Evolutionary conservation across 1,284 basidiomycete genomes (phyloP).

Genomic region (Papiliotrema flavescens): DNA sequence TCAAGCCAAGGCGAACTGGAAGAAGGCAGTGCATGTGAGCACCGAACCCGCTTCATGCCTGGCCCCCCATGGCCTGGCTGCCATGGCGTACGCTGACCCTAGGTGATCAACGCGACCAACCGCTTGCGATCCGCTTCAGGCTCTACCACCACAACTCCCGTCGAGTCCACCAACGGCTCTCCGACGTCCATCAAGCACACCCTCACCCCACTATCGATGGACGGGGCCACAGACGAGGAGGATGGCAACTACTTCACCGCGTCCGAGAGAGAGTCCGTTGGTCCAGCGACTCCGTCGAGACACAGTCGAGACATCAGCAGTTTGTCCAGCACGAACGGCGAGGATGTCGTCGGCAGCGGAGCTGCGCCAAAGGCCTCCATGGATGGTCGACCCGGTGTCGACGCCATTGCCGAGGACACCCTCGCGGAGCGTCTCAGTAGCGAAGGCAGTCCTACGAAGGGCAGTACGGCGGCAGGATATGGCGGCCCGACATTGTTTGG

Average conservation of each 20-base stretch:
- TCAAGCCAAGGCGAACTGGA: constrained; percentile 36
- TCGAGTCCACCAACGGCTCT: constrained; percentile 1
- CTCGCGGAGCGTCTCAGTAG: neutral
- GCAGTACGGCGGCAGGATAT: neutral
- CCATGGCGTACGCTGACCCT: neutral
- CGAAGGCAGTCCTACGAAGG: neutral
- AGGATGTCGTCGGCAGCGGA: neutral
- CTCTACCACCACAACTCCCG: constrained; percentile 3
- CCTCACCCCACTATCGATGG: constrained; percentile 2
- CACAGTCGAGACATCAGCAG: neutral
- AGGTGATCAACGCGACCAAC: constrained; percentile 28
- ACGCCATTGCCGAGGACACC: neutral
- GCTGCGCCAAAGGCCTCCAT: no score
- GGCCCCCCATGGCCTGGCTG: no score
- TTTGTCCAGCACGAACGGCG: neutral
- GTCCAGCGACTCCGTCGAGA: neutral
- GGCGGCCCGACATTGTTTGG: neutral
- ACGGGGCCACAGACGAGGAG: constrained; percentile 1
- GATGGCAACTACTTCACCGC: constrained; percentile 4
- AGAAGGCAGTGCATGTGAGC: constrained; percentile 28
- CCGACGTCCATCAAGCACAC: neutral
- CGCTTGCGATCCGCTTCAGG: constrained; percentile 9
- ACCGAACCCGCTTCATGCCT: neutral
- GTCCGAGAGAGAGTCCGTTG: neutral
- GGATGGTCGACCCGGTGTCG: no score